Conservation (phyloP, 2,329 filamentous ascomycete species). For the Purpureocillium lavendulum region DNA sequence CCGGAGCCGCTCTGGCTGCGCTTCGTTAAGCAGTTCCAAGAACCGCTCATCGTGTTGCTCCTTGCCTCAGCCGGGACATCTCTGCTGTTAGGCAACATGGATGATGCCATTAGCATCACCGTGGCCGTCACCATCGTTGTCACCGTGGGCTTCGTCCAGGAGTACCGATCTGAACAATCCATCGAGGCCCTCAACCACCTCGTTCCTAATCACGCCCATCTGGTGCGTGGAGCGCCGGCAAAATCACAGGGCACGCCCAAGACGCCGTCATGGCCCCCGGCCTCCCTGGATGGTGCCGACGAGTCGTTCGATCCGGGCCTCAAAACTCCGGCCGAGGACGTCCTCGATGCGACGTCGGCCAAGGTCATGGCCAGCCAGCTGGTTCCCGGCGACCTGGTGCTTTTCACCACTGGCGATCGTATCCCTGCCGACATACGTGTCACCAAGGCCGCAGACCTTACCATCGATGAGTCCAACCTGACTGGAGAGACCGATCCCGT, state of each 20-base stretch:
- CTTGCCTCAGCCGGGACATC: constrained; percentile 83
- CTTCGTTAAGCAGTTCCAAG: constrained; percentile 94
- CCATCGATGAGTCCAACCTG: constrained; percentile 93
- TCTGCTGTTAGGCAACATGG: constrained; percentile 82
- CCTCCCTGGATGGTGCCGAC: constrained; percentile 34
- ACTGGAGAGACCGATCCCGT: constrained; percentile 96
- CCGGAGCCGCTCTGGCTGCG: constrained; percentile 92
- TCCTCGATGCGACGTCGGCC: constrained; percentile 63
- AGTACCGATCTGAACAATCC: constrained; percentile 96
- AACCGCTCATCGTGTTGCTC: constrained; percentile 87
- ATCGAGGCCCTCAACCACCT: constrained; percentile 89
- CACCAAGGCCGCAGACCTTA: constrained; percentile 79
- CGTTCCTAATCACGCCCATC: constrained; percentile 89
- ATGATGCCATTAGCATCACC: constrained; percentile 92
- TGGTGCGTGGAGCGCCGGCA: constrained; percentile 59
- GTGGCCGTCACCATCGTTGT: constrained; percentile 96
- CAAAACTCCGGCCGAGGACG: constrained; percentile 52
- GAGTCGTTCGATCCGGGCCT: constrained; percentile 32
- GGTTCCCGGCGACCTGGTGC: constrained; percentile 84
- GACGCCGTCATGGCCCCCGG: constrained; percentile 39
- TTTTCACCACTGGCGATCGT: constrained; percentile 92
- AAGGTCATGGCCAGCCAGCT: constrained; percentile 83
- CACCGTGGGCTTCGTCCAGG: constrained; percentile 90
- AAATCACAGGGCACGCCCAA: constrained; percentile 24
- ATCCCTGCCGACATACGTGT: constrained; percentile 95